These are phyloP conservation scores for Monosporascus sp. DNA, from an alignment of 2,329 filamentous ascomycete genomes.

Conservation along the genomic window DNA sequence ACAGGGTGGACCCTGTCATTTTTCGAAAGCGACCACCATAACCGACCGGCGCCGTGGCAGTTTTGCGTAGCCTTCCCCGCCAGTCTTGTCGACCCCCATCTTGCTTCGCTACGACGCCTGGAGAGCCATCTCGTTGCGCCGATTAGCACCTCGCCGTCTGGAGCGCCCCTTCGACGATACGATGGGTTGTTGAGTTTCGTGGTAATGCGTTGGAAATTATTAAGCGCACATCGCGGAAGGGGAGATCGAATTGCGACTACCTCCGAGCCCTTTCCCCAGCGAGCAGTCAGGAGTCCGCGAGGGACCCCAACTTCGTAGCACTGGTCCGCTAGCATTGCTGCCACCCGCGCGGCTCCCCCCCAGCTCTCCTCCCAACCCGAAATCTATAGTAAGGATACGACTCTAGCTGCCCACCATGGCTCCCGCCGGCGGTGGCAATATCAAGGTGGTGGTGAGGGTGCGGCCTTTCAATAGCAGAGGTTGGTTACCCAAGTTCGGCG, in stretches of 20 bases:
- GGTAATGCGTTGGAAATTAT: not conserved
- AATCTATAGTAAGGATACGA: not conserved
- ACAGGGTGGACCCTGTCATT: not conserved
- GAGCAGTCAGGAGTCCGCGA: not conserved
- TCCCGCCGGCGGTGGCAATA: constrained; percentile 78
- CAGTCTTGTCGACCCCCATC: not conserved
- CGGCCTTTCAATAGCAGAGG: constrained; percentile 95
- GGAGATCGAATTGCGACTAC: not conserved
- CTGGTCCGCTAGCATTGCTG: not conserved
- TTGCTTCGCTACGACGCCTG: not conserved
- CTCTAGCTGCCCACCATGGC: constrained; percentile 44
- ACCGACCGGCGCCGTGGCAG: not conserved
- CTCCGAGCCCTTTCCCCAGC: not conserved
- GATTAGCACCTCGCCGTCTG: not conserved
- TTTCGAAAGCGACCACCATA: not conserved
- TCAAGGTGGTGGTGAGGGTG: constrained; percentile 98
- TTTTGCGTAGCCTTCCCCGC: not conserved
- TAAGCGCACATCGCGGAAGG: not conserved
- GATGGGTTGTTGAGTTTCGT: not conserved
- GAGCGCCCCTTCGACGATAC: not conserved
- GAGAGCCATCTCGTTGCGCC: not conserved
- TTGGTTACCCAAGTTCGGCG: constrained; percentile 34
- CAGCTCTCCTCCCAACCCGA: not conserved
- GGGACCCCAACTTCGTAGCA: not conserved
- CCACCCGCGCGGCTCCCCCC: not conserved